Evolutionary conservation across 1,139 yeast genomes (phyloP), one percentile per base, ranked within the genome.

Genomic region (Geotrichum aggregatum): DNA sequence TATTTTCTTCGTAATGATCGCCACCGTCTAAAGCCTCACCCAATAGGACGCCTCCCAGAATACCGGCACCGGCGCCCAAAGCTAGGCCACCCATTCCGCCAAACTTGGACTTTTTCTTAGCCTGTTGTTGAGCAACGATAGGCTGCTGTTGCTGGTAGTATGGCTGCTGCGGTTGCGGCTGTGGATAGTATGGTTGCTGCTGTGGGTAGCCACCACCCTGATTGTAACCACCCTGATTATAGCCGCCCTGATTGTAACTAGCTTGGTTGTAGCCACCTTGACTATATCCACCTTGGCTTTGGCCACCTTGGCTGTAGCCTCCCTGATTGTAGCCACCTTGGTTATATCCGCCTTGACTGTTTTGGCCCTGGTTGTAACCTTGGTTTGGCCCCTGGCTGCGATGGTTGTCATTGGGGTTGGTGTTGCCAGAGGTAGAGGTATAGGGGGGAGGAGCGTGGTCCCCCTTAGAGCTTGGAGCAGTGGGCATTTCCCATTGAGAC

Each of bases 401-500:
- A 31, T 31, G 11, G 36, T 3, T 34, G 5, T 34, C n/a, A 5
- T 34, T 34, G 36, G 14, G 13, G 42, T 22, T 22, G n/a, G n/a
- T n/a, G 8, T 24, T 24, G 28, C 28, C 28, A 24, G 28, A 24
- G 28, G 28, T 24, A 5, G 8, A 5, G 28, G 28, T 5, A 24
- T 36, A 36, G 22, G 64, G 62, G 30, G 63, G 61, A 40, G 62
- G 62, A 44, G 50, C 51, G 72, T 70, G 33, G 75, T 70, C 44
- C 74, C 70, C 4, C 72, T 68, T 14, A 61, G 67, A 5, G 64
- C 61, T 14, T 3, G n/a, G n/a, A 0, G 87, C 89, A 7, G 63
- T 56, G 2, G 97, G 97, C 13, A 83, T 79, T 52, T 87, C 96
- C 98, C 98, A 91, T 68, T 88, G 96, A 0, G 96, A 87, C 59